Evolutionary conservation across 768 basidiomycete species (phyloP).

Genomic region (Trametes cubensis): DNA sequence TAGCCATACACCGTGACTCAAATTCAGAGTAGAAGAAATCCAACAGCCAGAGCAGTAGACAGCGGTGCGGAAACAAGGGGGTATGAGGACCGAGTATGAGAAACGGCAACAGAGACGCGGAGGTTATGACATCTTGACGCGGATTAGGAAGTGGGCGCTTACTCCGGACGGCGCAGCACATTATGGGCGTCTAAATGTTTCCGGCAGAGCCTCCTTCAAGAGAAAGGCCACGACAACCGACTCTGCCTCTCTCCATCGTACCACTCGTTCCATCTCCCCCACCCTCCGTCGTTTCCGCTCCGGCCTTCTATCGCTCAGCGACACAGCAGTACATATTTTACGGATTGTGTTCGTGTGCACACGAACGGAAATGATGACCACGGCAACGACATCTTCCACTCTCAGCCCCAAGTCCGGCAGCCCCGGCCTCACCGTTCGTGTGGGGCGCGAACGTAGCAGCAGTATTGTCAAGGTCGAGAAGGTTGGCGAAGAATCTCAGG

Average conservation of each 20-base stretch:
- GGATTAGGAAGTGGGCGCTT: slow-evolving; percentile 8
- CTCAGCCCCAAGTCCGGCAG: slow-evolving; percentile 19
- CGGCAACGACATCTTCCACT: slow-evolving; percentile 15
- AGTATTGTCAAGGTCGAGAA: slow-evolving; percentile 87
- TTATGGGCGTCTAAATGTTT: slow-evolving; percentile 17
- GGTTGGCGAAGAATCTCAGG: slow-evolving; percentile 68
- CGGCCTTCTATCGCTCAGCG: neutral
- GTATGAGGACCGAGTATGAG: neutral
- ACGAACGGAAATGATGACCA: slow-evolving; percentile 10
- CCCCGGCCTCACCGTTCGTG: slow-evolving; percentile 26
- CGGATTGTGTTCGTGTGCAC: neutral
- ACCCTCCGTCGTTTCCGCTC: neutral
- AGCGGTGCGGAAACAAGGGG: neutral
- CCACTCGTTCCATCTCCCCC: slow-evolving; percentile 1
- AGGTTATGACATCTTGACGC: slow-evolving; percentile 16
- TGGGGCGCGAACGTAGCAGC: slow-evolving; percentile 45
- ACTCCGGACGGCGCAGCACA: slow-evolving; percentile 1
- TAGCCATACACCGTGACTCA: neutral
- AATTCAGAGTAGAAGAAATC: neutral
- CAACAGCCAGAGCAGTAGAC: neutral
- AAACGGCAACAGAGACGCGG: neutral
- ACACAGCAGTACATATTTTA: neutral
- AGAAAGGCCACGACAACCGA: slow-evolving; percentile 24
- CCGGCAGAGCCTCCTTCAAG: slow-evolving; percentile 6
- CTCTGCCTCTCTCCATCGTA: slow-evolving; percentile 7